Percentiles rank a stretch among this genome's conserved stretches.
These are phyloP conservation scores for Eimeria sp. DNA, from an alignment of 169 alveolate species.

Conservation along the genomic window DNA sequence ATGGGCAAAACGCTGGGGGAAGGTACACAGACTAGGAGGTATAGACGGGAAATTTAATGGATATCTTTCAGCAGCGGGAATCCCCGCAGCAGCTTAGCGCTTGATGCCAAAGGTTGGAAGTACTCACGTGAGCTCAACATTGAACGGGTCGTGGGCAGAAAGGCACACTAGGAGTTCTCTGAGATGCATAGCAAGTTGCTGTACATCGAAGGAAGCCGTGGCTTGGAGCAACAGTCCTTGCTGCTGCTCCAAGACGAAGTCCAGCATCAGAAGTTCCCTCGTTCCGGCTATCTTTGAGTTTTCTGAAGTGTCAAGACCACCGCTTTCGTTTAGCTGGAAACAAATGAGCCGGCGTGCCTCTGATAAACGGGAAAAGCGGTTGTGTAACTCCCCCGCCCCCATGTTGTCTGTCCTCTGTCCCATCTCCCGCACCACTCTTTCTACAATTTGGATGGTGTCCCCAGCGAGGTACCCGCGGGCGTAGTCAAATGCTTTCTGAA, in stretches of 20 bases:
- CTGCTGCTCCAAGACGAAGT: conserved; percentile 85
- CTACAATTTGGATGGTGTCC: conserved; percentile 30
- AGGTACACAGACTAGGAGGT: neutral
- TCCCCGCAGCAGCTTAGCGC: neutral
- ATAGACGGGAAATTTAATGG: neutral
- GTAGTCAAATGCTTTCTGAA: conserved; percentile 80
- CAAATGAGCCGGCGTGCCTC: conserved; percentile 67
- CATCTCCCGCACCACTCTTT: conserved; percentile 44
- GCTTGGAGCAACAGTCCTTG: conserved; percentile 79
- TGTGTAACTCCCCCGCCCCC: conserved; percentile 43
- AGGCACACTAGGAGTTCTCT: conserved; percentile 31
- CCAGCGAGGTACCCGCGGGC: conserved; percentile 78
- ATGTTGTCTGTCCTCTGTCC: conserved; percentile 70
- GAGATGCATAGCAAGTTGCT: conserved; percentile 12
- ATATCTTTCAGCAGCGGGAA: neutral
- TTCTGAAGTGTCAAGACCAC: conserved; percentile 35
- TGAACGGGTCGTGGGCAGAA: conserved; percentile 71
- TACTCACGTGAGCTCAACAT: conserved; percentile 74
- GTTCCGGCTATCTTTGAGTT: conserved; percentile 67
- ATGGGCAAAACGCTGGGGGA: neutral
- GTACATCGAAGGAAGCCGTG: conserved; percentile 15
- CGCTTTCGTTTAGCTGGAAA: conserved; percentile 66
- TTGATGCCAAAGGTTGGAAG: neutral
- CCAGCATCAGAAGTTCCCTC: conserved; percentile 84
- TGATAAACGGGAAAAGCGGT: conserved; percentile 56